Evolutionary conservation across 2,329 filamentous ascomycete species (phyloP).

Genomic region (Stagonosporopsis rhizophila): DNA sequence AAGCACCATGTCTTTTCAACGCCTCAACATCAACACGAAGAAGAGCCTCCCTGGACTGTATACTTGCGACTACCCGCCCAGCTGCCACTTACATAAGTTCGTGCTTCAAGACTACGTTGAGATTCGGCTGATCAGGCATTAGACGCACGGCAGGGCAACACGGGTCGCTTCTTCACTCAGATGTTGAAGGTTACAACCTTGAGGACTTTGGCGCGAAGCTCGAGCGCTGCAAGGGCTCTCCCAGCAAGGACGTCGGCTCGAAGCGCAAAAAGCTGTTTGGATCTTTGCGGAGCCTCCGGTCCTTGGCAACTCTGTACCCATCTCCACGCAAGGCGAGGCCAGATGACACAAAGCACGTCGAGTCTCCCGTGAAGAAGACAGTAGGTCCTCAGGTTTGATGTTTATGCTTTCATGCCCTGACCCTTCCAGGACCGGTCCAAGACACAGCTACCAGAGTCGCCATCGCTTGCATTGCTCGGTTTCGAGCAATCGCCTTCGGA

Average conservation of each 20-base stretch:
- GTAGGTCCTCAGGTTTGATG: neutral
- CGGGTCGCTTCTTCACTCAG: neutral
- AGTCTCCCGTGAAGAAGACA: neutral
- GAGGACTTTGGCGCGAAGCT: conserved; percentile 25
- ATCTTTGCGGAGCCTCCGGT: conserved; percentile 39
- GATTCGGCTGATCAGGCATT: neutral
- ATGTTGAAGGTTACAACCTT: conserved; percentile 2
- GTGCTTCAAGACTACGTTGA: neutral
- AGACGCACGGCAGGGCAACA: neutral
- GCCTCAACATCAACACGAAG: conserved; percentile 36
- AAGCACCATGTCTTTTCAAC: conserved; percentile 36
- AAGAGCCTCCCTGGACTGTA: conserved; percentile 42
- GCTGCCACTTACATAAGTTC: conserved; percentile 6
- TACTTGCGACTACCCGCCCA: conserved; percentile 23
- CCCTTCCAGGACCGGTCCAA: neutral
- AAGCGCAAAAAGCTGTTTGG: conserved; percentile 37
- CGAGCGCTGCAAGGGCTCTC: conserved; percentile 21
- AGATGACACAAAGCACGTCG: neutral
- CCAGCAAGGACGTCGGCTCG: conserved; percentile 34
- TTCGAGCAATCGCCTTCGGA: conserved; percentile 37
- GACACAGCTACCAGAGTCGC: conserved; percentile 9
- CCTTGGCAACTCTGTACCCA: conserved; percentile 33
- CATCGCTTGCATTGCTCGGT: conserved; percentile 36
- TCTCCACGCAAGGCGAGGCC: conserved; percentile 27
- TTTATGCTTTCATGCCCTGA: neutral